These are phyloP conservation scores for Flueggea neowawraea DNA, from an alignment of 441 rosid species.

Conservation along the genomic window DNA sequence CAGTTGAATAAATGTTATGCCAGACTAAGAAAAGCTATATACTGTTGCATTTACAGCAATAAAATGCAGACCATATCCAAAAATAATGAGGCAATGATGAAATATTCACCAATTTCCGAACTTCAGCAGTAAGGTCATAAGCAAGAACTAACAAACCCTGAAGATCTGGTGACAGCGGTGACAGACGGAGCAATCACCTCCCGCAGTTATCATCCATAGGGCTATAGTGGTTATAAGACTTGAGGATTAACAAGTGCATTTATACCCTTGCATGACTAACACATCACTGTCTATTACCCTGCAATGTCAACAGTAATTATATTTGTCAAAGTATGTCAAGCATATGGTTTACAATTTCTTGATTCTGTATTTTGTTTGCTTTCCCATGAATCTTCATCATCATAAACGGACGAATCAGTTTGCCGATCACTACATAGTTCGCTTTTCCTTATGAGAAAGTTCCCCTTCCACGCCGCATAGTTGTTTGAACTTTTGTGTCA, in stretches of 20 bases:
- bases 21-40: background rate
- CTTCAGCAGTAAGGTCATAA: constrained; percentile 78
- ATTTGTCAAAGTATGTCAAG: background rate
- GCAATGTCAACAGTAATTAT: too few relatives aligned
- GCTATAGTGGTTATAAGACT: background rate
- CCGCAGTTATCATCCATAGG: too few relatives aligned
- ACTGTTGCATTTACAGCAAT: background rate
- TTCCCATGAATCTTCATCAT: constrained; percentile 30
- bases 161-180: too few relatives aligned
- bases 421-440: constrained; percentile 53
- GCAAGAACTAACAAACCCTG: constrained; percentile 94
- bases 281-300: too few relatives aligned
- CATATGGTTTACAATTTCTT: constrained; percentile 39
- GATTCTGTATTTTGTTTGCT: constrained; percentile 33
- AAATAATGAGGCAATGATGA: constrained; percentile 3
- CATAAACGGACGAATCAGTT: constrained; percentile 21
- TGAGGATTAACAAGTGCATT: too few relatives aligned
- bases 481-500: constrained; percentile 41
- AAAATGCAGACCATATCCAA: background rate
- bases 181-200: too few relatives aligned
- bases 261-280: too few relatives aligned
- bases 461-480: constrained; percentile 89
- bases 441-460: constrained; percentile 61
- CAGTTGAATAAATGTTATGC: background rate
- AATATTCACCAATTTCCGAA: constrained; percentile 77